Evolutionary conservation across 768 basidiomycete species (phyloP).

Genomic region (Podaxis pistillaris): DNA sequence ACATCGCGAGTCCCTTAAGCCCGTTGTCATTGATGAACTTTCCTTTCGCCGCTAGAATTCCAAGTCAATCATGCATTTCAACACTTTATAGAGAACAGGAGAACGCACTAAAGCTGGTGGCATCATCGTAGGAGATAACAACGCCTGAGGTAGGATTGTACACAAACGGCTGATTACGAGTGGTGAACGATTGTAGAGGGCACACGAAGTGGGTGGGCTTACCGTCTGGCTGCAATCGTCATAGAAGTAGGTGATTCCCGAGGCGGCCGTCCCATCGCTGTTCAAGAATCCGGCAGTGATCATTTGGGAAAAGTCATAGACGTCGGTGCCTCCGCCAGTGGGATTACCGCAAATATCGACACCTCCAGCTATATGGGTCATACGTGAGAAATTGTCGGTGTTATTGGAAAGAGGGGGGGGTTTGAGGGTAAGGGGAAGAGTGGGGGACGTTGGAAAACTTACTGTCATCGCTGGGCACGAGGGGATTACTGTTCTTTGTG

Average conservation of each 20-base stretch:
- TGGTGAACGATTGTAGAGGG: background rate
- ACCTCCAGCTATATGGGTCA: background rate
- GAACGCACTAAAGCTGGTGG: conserved; percentile 49
- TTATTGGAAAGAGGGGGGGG: background rate
- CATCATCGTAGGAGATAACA: conserved; percentile 70
- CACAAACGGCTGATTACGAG: conserved; percentile 53
- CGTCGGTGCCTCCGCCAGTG: conserved; percentile 37
- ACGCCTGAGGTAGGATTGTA: conserved; percentile 52
- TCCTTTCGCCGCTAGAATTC: conserved; percentile 51
- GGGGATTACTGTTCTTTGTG: conserved; percentile 38
- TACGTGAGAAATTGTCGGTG: background rate
- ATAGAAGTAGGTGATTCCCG: conserved; percentile 53
- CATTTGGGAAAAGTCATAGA: conserved; percentile 63
- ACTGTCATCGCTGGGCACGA: conserved; percentile 19
- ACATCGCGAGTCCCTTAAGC: conserved; percentile 64
- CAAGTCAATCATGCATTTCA: background rate
- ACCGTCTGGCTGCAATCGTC: conserved; percentile 78
- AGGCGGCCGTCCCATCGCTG: conserved; percentile 40
- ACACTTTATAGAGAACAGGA: background rate
- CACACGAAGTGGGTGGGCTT: conserved; percentile 20
- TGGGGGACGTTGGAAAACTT: background rate
- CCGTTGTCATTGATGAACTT: conserved; percentile 50
- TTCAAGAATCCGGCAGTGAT: conserved; percentile 54
- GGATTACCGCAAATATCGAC: conserved; percentile 49
- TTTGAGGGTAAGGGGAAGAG: background rate